These are phyloP conservation scores for Fraxinus floribunda DNA, from an alignment of 305 asterid genomes.

Conservation along the genomic window DNA sequence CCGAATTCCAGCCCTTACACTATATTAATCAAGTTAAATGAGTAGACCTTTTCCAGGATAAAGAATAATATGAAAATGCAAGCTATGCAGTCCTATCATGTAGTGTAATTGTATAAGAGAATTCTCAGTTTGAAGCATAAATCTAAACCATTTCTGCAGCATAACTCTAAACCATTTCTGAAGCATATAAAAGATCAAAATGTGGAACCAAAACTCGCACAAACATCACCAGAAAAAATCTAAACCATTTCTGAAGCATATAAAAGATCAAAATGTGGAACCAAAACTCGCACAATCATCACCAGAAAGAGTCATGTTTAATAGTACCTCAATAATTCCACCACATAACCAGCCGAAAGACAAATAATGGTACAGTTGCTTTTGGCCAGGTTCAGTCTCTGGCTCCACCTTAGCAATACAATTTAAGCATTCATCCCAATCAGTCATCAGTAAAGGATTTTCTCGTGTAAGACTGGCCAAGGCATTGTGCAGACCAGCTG, in stretches of 20 bases:
- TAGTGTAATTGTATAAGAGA: background rate
- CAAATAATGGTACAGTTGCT: slow-evolving; percentile 78
- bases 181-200: background rate
- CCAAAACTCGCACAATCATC: background rate
- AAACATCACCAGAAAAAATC: background rate
- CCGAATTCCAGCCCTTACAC: background rate
- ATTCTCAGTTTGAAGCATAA: slow-evolving; percentile 1
- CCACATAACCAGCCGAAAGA: slow-evolving; percentile 98
- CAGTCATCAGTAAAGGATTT: slow-evolving; percentile 69
- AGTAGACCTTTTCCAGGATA: background rate
- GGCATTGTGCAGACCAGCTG: slow-evolving; percentile 94
- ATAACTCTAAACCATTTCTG: background rate
- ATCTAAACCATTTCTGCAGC: background rate
- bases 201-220: background rate
- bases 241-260: background rate
- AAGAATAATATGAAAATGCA: background rate
- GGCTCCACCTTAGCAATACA: slow-evolving; percentile 49
- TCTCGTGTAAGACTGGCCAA: slow-evolving; percentile 62
- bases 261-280: background rate
- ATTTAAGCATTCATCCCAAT: slow-evolving; percentile 85
- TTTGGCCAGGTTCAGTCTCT: slow-evolving; percentile 82
- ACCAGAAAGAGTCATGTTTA: slow-evolving; percentile 4
- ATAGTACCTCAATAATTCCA: slow-evolving; percentile 89
- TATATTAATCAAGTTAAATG: background rate
- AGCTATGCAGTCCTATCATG: background rate